Conservation (phyloP, 2,329 filamentous ascomycete genomes). For the Nothopassalora personata region DNA sequence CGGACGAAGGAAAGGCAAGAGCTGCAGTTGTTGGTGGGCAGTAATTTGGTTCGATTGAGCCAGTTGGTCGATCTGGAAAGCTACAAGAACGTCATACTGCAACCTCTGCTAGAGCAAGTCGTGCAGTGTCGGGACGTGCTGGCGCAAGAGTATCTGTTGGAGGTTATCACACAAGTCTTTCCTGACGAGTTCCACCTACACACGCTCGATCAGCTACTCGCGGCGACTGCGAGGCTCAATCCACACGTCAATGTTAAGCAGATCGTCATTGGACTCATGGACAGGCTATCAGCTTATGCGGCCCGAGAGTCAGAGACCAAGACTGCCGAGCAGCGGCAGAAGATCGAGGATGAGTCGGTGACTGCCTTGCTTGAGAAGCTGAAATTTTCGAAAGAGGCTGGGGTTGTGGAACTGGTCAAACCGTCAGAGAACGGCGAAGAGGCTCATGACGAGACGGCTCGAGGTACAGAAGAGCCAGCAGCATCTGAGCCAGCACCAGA, state of each 20-base stretch:
- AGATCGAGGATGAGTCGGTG: slow-evolving; percentile 79
- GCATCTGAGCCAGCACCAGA: slow-evolving; percentile 13
- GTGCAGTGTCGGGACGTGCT: slow-evolving; percentile 96
- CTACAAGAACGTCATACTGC: slow-evolving; percentile 86
- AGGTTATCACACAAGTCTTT: slow-evolving; percentile 98
- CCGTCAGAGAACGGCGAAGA: slow-evolving; percentile 26
- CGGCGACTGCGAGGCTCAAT: slow-evolving; percentile 85
- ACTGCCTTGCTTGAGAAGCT: slow-evolving; percentile 71
- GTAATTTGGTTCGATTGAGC: slow-evolving; percentile 90
- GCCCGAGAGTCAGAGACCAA: slow-evolving; percentile 75
- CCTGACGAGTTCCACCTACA: slow-evolving; percentile 97
- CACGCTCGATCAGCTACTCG: slow-evolving; percentile 90
- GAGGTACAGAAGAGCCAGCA: slow-evolving; percentile 20
- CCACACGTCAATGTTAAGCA: slow-evolving; percentile 97
- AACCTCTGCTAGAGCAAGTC: slow-evolving; percentile 87
- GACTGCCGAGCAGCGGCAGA: slow-evolving; percentile 63
- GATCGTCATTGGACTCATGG: slow-evolving; percentile 97
- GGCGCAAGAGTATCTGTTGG: slow-evolving; percentile 92
- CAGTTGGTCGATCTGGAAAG: slow-evolving; percentile 91
- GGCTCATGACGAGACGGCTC: slow-evolving; percentile 15
- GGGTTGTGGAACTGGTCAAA: slow-evolving; percentile 28
- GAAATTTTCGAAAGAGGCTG: slow-evolving; percentile 57
- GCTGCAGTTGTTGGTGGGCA: slow-evolving; percentile 89
- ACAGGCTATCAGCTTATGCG: slow-evolving; percentile 90
- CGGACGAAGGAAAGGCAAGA: slow-evolving; percentile 92